Percentiles rank a stretch among this genome's conserved stretches.
phyloP scores from a whole-genome alignment of 2,329 filamentous ascomycete genomes.

The Cercospora berteroae region DNA sequence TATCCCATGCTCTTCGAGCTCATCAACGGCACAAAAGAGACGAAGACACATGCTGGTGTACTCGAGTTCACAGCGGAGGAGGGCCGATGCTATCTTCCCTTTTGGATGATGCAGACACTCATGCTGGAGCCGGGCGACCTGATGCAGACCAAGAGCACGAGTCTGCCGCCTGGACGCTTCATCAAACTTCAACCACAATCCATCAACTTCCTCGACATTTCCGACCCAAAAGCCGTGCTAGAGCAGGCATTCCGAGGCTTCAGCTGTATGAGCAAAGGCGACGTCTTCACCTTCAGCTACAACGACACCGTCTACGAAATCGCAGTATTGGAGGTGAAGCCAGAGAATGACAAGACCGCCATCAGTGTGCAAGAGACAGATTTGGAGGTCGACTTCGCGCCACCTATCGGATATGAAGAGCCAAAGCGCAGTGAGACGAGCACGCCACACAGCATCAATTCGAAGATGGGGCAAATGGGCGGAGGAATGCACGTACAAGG shows the following conservation, averaged over 20 bases:
- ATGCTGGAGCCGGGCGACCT: conserved; percentile 88
- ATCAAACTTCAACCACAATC: conserved; percentile 97
- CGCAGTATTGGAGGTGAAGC: conserved; percentile 90
- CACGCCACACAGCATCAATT: conserved; percentile 67
- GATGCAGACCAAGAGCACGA: conserved; percentile 91
- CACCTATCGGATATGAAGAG: conserved; percentile 91
- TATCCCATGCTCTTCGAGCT: conserved; percentile 98
- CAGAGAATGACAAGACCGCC: conserved; percentile 76
- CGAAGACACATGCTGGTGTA: conserved; percentile 88
- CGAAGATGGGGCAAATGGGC: conserved; percentile 57
- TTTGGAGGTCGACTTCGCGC: conserved; percentile 91
- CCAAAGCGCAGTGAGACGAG: conserved; percentile 78
- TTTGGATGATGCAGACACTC: conserved; percentile 96
- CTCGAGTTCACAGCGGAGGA: conserved; percentile 97
- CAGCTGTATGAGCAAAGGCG: conserved; percentile 85
- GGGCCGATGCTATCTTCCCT: conserved; percentile 90
- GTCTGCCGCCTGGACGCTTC: conserved; percentile 82
- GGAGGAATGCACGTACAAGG: conserved; percentile 80
- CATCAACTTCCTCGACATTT: conserved; percentile 90
- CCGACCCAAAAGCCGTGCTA: conserved; percentile 92
- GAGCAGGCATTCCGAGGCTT: conserved; percentile 97
- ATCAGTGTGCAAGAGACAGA: conserved; percentile 95
- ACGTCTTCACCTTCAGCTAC: conserved; percentile 94
- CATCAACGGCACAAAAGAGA: conserved; percentile 77
- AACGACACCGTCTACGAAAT: conserved; percentile 94